Evolutionary conservation across 306 rosid species (phyloP), one percentile per base, ranked within the genome.

Genomic region (Fragaria ananassa): DNA sequence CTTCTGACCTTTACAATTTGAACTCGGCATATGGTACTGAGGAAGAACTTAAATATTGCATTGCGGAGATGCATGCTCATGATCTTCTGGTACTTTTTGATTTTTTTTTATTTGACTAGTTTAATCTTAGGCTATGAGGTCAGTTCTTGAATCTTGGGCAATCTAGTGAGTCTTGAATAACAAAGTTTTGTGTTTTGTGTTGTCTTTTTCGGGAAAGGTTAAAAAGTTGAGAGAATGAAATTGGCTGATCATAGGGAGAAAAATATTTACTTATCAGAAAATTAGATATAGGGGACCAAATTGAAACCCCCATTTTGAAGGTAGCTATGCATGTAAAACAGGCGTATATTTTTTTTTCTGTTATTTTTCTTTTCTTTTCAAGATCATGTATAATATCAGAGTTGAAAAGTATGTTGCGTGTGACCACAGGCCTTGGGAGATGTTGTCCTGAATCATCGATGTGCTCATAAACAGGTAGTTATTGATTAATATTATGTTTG

Each of bases 1-100:
- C 96, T 78, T 86, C 93, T 70, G 96, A 90, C 81, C 90, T 90
- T 37, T 90, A 90, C 92, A 88, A 88, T 84, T 81, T 90, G 88
- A 90, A 90, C 86, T 90, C 96, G 13, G 78, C 89, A 56, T 88
- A 90, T 81, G 96, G 93, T 80, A 71, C 96, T 42, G 79, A 67
- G 78, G 96, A 90, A 34, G 96, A 90, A 80, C 93, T 88, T 82
- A 85, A 86, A 80, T 37, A 78, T 77, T 90, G 96, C 76, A 85
- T 90, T 80, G 84, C 79, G 54, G 93, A 90, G 81, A 68, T 88
- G 87, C 96, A 90, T 90, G 82, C 91, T 69, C 96, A 87, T 3
- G 86, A 83, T 75, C 80, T 88, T 73, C 86, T 90, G 91, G 93
- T 88, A 81, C 77, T 89, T 71, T 18, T 60, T 42, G 76, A 56